phyloP scores from a whole-genome alignment of 2,329 filamentous ascomycete species.

The Arthrobotrys iridis region DNA sequence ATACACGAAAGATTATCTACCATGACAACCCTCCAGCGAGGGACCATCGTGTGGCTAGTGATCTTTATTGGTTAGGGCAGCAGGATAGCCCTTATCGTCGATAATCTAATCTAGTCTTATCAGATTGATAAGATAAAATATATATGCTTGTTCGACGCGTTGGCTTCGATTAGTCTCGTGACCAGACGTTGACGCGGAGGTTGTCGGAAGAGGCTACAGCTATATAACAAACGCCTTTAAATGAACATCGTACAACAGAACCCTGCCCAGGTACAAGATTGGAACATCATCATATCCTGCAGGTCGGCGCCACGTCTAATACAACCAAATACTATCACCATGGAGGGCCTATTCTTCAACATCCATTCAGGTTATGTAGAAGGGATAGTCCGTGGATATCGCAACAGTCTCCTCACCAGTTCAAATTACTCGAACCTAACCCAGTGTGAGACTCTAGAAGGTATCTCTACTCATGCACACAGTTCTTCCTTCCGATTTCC shows the following conservation, averaged over 20 bases:
- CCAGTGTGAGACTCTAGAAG: slow-evolving; percentile 97
- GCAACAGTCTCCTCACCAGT: slow-evolving; percentile 88
- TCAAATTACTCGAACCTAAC: slow-evolving; percentile 94
- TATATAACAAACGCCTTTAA: not conserved
- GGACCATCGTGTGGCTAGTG: slow-evolving; percentile 22
- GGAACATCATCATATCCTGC: not conserved
- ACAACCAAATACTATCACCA: slow-evolving; percentile 61
- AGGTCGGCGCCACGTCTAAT: not conserved
- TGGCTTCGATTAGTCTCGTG: no score
- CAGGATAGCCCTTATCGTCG: slow-evolving; percentile 32
- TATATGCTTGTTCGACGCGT: no score
- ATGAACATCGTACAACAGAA: no score
- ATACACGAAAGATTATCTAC: no score
- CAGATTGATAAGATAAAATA: no score
- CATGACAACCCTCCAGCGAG: no score
- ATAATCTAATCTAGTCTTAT: slow-evolving; percentile 32
- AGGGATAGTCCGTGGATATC: slow-evolving; percentile 95
- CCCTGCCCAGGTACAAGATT: no score
- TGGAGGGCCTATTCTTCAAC: slow-evolving; percentile 96
- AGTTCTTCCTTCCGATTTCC: not conserved
- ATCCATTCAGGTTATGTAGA: slow-evolving; percentile 96
- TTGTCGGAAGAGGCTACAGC: not conserved
- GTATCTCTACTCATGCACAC: slow-evolving; percentile 65
- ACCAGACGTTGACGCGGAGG: not conserved
- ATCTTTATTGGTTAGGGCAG: slow-evolving; percentile 22